Evolutionary conservation across 371 early-diverging fungal genomes (phyloP), one percentile per base, ranked within the genome.

Genomic region (Catenaria anguillulae): DNA sequence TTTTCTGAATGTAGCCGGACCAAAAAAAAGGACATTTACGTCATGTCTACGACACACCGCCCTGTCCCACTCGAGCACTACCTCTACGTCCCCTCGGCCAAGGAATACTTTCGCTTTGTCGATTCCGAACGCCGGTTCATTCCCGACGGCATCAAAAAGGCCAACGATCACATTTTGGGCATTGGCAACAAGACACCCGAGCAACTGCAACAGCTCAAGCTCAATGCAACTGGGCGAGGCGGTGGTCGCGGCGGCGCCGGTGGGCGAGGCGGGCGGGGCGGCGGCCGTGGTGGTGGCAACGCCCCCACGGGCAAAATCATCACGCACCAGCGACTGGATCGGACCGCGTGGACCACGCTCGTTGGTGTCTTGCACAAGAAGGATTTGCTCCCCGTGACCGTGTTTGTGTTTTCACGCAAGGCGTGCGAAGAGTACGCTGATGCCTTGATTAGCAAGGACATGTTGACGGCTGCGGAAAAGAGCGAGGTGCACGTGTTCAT

Each of bases 11-110:
- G 19, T 64, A 85, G 88, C 4, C 86, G 97, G 45, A 98, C 98
- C 12, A 97, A 94, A 73, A 85, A 90, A 70, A 87, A 89, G 71
- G 86, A 93, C 66, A 93, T 98, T 43, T 97, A 94, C 73, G 97
- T 99, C 8, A 98, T 99, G 64, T 91, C 89, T 61, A 99, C 99
- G 8, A 69, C 81, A 4, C 88, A 96, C 72, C 82, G 99, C 45
- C 98, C 98, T 21, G 96, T 99, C 4, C 99, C 99, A 13, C 76
- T 99, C 23, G 99, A 98, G 71, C 97, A 97, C 74, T 82, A 85
- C 68, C 75, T 99, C 33, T 98, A 90, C 68, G 84, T 86, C 43
- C 35, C 64, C 65, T 65, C 35, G 62, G 63, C 26, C 42, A 66
- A 21, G 29, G 34, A 63, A 15, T 40, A 58, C 13, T 65, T 60